Evolutionary conservation across 805 yeast genomes (phyloP).

Genomic region (Pichia californica): DNA sequence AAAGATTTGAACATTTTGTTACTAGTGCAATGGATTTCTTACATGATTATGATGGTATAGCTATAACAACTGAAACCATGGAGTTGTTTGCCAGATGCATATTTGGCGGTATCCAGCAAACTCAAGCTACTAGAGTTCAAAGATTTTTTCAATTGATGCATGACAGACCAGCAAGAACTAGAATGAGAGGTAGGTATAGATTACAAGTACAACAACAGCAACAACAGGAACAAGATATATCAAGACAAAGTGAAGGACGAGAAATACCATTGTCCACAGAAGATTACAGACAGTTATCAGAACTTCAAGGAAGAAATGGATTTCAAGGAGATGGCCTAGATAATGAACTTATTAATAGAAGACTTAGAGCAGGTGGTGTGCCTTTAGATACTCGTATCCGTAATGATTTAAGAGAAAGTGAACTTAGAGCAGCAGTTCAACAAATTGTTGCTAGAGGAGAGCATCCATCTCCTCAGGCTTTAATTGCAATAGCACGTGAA

Average conservation of each 20-base stretch:
- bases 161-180: slow-evolving; percentile 12
- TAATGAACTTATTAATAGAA: too few relatives aligned
- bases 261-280: too few relatives aligned
- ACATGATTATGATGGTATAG: slow-evolving; percentile 24
- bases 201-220: slow-evolving; percentile 12
- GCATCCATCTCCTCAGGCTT: too few relatives aligned
- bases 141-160: slow-evolving; percentile 26
- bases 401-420: too few relatives aligned
- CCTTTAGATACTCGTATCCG: too few relatives aligned
- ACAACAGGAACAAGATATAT: slow-evolving; percentile 2
- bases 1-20: slow-evolving; percentile 24
- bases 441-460: too few relatives aligned
- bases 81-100: slow-evolving; percentile 28
- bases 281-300: not conserved
- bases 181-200: slow-evolving; percentile 9
- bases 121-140: slow-evolving; percentile 27
- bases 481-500: not conserved
- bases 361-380: too few relatives aligned
- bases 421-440: too few relatives aligned
- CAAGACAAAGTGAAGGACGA: not conserved
- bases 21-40: slow-evolving; percentile 24
- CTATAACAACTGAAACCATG: slow-evolving; percentile 18
- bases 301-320: not conserved
- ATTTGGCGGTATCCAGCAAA: slow-evolving; percentile 25
- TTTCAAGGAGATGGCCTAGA: not conserved